Conservation (phyloP, 2,329 filamentous ascomycete species). For the Lithohypha guttulata region DNA sequence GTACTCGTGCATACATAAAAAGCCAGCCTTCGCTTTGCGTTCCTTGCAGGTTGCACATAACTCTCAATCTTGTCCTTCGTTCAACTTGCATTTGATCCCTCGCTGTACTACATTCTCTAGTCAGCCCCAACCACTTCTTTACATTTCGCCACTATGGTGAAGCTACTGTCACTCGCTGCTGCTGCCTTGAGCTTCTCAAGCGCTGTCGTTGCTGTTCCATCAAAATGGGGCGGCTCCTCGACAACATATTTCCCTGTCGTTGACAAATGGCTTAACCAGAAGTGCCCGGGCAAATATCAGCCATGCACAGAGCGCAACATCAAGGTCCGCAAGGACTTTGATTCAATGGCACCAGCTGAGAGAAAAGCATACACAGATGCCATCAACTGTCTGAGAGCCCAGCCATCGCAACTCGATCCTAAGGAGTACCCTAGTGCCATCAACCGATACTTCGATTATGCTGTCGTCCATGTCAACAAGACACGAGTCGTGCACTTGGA, state of each 20-base stretch:
- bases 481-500: constrained; percentile 28
- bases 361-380: constrained; percentile 29
- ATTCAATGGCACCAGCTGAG: constrained; percentile 19
- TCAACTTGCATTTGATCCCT: neutral
- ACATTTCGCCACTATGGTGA: constrained; percentile 11
- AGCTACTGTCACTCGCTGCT: constrained; percentile 13
- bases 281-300: constrained; percentile 13
- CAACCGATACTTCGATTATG: constrained; percentile 32
- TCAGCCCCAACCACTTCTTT: neutral
- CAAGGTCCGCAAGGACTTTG: constrained; percentile 20
- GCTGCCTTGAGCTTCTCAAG: constrained; percentile 12
- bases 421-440: constrained; percentile 26
- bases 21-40: neutral
- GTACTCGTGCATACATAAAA: neutral
- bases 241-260: constrained; percentile 12
- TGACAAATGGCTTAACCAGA: constrained; percentile 12
- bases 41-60: constrained; percentile 8
- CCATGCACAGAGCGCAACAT: constrained; percentile 16
- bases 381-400: constrained; percentile 29
- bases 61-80: constrained; percentile 1
- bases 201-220: constrained; percentile 2
- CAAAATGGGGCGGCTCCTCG: constrained; percentile 5
- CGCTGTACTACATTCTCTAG: neutral
- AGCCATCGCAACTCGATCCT: constrained; percentile 25
- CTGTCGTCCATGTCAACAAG: constrained; percentile 29